Evolutionary conservation across 2,329 filamentous ascomycete species (phyloP).

Genomic region (Ophiobolus disseminans): DNA sequence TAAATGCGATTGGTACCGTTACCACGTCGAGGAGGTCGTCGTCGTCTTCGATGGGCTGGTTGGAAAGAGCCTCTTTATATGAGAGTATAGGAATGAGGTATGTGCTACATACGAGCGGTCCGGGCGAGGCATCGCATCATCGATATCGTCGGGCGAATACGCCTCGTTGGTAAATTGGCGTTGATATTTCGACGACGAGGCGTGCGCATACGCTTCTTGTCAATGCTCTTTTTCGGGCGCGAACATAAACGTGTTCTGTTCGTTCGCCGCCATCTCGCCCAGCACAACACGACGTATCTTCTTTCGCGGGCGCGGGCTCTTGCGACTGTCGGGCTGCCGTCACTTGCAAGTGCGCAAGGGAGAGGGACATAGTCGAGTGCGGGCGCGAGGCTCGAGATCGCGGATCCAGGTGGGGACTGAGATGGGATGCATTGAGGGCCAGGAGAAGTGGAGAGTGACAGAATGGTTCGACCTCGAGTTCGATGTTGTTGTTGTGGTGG

Average conservation of each 20-base stretch:
- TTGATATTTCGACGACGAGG: slow-evolving; percentile 16
- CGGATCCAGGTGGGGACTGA: slow-evolving; percentile 15
- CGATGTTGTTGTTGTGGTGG: slow-evolving; percentile 18
- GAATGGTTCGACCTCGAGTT: slow-evolving; percentile 13
- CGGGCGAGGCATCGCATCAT: slow-evolving; percentile 6
- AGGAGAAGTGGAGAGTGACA: slow-evolving; percentile 15
- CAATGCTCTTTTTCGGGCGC: slow-evolving; percentile 10
- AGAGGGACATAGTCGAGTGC: slow-evolving; percentile 10
- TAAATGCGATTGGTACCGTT: too few species aligned
- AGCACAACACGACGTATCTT: slow-evolving; percentile 17
- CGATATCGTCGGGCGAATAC: slow-evolving; percentile 15
- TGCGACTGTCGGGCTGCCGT: slow-evolving; percentile 10
- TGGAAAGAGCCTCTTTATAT: slow-evolving; percentile 14
- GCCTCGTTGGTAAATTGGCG: slow-evolving; percentile 16
- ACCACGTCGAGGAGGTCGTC: neutral
- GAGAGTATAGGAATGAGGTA: slow-evolving; percentile 17
- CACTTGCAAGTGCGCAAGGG: slow-evolving; percentile 16
- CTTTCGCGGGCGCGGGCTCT: slow-evolving; percentile 14
- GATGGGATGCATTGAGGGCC: slow-evolving; percentile 17
- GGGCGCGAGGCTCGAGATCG: slow-evolving; percentile 17
- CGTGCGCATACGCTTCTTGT: slow-evolving; percentile 21
- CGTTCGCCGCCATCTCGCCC: slow-evolving; percentile 19
- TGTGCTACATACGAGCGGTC: slow-evolving; percentile 9
- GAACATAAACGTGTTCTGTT: slow-evolving; percentile 11
- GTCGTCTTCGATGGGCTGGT: slow-evolving; percentile 10